Percentiles rank a stretch among this genome's conserved stretches.
Evolutionary conservation across 352 stramenopile species (phyloP).

Genomic region (Globisporangium cederbergense): DNA sequence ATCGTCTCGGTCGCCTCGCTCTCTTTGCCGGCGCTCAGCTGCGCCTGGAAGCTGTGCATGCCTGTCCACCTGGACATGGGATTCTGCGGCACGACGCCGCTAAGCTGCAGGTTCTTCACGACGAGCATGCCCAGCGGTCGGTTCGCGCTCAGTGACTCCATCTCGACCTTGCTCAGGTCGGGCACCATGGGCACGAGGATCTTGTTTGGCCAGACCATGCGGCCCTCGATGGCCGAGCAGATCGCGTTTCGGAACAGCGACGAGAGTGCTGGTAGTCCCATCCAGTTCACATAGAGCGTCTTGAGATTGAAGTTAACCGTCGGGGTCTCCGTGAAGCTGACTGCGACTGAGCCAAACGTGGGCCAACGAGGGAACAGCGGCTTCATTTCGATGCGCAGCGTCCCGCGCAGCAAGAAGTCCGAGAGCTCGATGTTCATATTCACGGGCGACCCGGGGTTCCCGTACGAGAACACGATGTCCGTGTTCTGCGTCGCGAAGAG

Average conservation of each 20-base stretch:
- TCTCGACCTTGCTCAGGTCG: conserved; percentile 43
- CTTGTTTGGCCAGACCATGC: conserved; percentile 42
- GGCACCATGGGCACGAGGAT: conserved; percentile 40
- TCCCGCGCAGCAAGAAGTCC: conserved; percentile 40
- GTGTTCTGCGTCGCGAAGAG: conserved; percentile 41
- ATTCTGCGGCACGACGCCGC: conserved; percentile 24
- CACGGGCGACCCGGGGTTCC: conserved; percentile 30
- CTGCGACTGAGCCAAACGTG: conserved; percentile 32
- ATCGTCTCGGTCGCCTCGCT: conserved; percentile 24
- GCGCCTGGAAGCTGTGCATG: conserved; percentile 29
- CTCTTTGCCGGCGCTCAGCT: conserved; percentile 32
- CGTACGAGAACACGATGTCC: conserved; percentile 42
- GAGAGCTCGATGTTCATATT: conserved; percentile 39
- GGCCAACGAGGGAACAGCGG: conserved; percentile 44
- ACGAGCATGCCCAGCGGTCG: conserved; percentile 39
- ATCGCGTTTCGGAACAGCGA: conserved; percentile 40
- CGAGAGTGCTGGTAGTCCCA: conserved; percentile 41
- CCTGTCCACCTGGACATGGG: conserved; percentile 32
- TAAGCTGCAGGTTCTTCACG: conserved; percentile 30
- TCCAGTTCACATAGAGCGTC: conserved; percentile 39
- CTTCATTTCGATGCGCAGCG: conserved; percentile 41
- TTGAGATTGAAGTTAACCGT: conserved; percentile 46
- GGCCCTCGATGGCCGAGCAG: conserved; percentile 29
- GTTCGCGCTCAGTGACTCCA: conserved; percentile 35
- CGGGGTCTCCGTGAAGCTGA: conserved; percentile 44